Evolutionary conservation across 805 yeast species (phyloP), one percentile per base, ranked within the genome.

Genomic region (Metschnikowia shivogae): DNA sequence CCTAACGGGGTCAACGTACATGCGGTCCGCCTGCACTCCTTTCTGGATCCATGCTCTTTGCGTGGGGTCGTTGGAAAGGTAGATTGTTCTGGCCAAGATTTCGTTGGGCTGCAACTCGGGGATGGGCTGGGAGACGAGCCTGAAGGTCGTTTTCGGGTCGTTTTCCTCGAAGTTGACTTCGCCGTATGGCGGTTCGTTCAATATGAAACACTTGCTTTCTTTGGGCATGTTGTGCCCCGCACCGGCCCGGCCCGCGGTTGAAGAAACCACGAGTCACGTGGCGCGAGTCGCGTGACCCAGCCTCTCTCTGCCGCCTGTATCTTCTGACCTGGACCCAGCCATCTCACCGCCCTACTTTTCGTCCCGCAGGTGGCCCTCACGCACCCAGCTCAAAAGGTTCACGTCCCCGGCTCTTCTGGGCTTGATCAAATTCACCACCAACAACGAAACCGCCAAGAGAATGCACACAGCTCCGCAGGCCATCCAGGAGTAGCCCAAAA

Each of bases 401-500:
- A 78, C 73, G 57, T 86, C 95, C 11, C 89, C 95, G 6, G 80
- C 68, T 54, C 77, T 82, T 65, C 93, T 76, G 14, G 89, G 89
- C 43, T 75, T 75, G 17, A 84, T 53, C n/a, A 81, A 39, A 59
- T 83, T 81, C 29, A 82, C 74, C 4, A 72, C 55, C 49, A 81
- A 59, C 49, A 85, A 73, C 6, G 68, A 61, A 1, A 82, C 34
- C 1, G 82, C 81, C 53, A 85, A 65, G 1, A 80, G 57, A 28
- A 82, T 67, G 60, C 90, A 84, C 11, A 86, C 66, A 27, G 82
- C 83, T 19, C 93, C 95, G 42, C 82, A 85, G 28, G 78, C 86
- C 51, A 86, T 75, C 85, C 90, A 86, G 33, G 80, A 70, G 42
- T 80, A 73, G 28, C 93, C 95, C 52, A 86, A 65, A 58, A 86